Percentiles rank a stretch among this genome's conserved stretches.
phyloP scores from a whole-genome alignment of 495 filamentous ascomycete genomes.

The Beverwykella pulmonaria region DNA sequence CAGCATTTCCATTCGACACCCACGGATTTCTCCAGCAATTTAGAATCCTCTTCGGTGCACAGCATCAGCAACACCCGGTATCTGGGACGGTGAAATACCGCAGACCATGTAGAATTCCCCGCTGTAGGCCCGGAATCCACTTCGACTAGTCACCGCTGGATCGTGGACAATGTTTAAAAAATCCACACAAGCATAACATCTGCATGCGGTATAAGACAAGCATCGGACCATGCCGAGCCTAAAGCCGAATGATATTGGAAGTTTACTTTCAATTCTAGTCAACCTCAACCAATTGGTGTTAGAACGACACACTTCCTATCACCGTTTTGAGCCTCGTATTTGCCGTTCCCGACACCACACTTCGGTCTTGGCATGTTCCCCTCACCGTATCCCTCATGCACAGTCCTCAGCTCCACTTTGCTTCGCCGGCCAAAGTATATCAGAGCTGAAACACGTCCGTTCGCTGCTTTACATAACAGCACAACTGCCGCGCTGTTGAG shows the following conservation, averaged over 20 bases:
- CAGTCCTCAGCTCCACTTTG: neutral
- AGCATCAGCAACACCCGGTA: conserved; percentile 15
- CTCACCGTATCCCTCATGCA: neutral
- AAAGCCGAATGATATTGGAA: neutral
- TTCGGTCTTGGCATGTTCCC: neutral
- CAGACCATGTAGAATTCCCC: conserved; percentile 6
- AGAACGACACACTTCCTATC: neutral
- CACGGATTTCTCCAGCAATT: conserved; percentile 1
- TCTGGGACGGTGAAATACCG: conserved; percentile 7
- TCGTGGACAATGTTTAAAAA: neutral
- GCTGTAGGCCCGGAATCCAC: neutral
- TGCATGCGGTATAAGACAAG: neutral
- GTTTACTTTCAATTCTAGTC: neutral
- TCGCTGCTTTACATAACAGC: neutral
- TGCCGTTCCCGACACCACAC: neutral
- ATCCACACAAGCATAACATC: neutral
- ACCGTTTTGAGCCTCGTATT: neutral
- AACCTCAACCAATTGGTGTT: neutral
- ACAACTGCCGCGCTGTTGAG: neutral
- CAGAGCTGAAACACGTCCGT: neutral
- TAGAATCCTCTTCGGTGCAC: conserved; percentile 10
- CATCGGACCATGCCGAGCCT: neutral
- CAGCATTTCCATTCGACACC: neutral
- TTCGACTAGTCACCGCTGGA: neutral
- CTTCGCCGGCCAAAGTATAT: neutral